These are phyloP conservation scores for Trichoderma endophyticum DNA, from an alignment of 2,329 filamentous ascomycete species.

Conservation along the genomic window DNA sequence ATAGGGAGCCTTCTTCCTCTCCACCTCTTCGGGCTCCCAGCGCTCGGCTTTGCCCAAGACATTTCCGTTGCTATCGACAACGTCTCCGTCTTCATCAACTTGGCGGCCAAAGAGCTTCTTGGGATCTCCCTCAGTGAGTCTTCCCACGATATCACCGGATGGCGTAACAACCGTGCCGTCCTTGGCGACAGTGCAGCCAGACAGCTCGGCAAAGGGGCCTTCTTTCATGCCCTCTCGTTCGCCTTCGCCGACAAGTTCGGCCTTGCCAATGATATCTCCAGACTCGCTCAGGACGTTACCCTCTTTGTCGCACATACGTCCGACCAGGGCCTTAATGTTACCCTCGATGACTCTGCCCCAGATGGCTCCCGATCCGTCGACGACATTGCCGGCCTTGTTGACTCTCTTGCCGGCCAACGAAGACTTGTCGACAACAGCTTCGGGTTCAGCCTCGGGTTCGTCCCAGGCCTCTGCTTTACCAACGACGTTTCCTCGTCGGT, in stretches of 20 bases:
- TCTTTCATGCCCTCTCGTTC: conserved; percentile 62
- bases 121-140: conserved; percentile 65
- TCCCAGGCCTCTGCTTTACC: conserved; percentile 69
- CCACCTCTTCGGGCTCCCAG: conserved; percentile 55
- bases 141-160: conserved; percentile 68
- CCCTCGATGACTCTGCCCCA: conserved; percentile 67
- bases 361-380: conserved; percentile 52
- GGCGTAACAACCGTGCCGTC: conserved; percentile 66
- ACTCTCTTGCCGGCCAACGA: conserved; percentile 66
- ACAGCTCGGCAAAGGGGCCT: conserved; percentile 65
- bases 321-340: conserved; percentile 59
- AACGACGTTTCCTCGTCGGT: conserved; percentile 64
- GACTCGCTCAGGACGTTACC: conserved; percentile 70
- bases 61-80: conserved; percentile 72
- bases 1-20: conserved; percentile 51
- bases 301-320: conserved; percentile 68
- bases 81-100: conserved; percentile 80
- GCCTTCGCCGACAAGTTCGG: conserved; percentile 64
- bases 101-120: conserved; percentile 69
- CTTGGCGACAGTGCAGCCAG: conserved; percentile 63
- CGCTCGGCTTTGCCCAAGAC: conserved; percentile 56
- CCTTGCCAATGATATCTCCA: conserved; percentile 66
- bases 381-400: conserved; percentile 65
- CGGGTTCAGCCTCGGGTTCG: conserved; percentile 43
- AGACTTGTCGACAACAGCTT: conserved; percentile 58